phyloP scores from a whole-genome alignment of 352 stramenopile genomes.

The Elongisporangium anandrum region DNA sequence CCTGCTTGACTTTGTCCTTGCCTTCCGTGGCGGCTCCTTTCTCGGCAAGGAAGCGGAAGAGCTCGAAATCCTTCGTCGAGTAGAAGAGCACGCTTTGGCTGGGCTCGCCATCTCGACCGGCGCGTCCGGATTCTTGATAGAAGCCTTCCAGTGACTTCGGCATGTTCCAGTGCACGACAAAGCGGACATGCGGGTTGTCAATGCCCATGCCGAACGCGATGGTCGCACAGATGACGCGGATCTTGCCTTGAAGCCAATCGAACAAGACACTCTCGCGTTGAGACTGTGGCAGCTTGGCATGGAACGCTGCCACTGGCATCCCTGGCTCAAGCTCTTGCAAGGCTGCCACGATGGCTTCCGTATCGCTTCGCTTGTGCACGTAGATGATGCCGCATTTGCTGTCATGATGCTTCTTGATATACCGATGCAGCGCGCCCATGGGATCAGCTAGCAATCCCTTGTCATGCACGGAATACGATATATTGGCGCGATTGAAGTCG shows the following conservation, averaged over 20 bases:
- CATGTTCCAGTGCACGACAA: conserved; percentile 88
- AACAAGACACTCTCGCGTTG: conserved; percentile 37
- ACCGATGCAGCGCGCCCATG: conserved; percentile 27
- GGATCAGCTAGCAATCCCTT: conserved; percentile 47
- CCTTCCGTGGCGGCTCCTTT: conserved; percentile 17
- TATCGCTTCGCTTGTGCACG: conserved; percentile 51
- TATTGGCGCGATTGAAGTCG: conserved; percentile 61
- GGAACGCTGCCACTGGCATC: conserved; percentile 38
- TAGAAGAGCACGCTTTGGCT: conserved; percentile 87
- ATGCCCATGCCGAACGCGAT: conserved; percentile 94
- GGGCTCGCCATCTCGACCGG: conserved; percentile 89
- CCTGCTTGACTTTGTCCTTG: conserved; percentile 4
- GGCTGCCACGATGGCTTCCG: conserved; percentile 32
- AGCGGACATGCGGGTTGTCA: conserved; percentile 87
- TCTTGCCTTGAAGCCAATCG: conserved; percentile 34
- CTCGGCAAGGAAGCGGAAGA: conserved; percentile 42
- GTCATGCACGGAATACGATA: conserved; percentile 47
- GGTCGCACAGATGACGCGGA: conserved; percentile 87
- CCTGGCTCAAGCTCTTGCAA: conserved; percentile 20
- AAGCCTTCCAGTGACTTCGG: conserved; percentile 93
- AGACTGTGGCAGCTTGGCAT: conserved; percentile 40
- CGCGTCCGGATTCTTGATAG: conserved; percentile 95
- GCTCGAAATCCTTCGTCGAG: conserved; percentile 36
- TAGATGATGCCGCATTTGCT: conserved; percentile 39
- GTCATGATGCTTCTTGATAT: conserved; percentile 33